Evolutionary conservation across 352 stramenopile genomes (phyloP).

Genomic region (Discostella stelligera): DNA sequence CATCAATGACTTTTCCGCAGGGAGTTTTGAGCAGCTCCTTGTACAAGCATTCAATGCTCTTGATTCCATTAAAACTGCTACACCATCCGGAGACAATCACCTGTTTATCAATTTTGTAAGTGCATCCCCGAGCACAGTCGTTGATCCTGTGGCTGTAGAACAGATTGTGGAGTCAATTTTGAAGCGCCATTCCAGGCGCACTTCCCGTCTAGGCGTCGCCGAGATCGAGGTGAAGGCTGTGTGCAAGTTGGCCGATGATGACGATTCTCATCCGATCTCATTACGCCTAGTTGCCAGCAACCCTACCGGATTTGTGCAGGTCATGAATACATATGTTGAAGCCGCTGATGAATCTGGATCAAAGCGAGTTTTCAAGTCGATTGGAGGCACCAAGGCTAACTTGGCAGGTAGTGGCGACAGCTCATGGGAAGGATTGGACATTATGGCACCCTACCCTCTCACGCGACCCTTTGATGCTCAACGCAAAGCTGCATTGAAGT

Average conservation of each 20-base stretch:
- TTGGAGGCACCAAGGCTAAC: conserved; percentile 90
- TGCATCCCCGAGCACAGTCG: conserved; percentile 83
- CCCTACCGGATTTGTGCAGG: conserved; percentile 98
- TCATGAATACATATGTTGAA: conserved; percentile 98
- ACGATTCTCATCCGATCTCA: conserved; percentile 91
- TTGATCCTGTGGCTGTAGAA: conserved; percentile 95
- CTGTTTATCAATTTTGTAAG: conserved; percentile 98
- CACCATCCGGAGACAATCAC: conserved; percentile 91
- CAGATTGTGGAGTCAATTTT: conserved; percentile 89
- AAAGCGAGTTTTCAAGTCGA: conserved; percentile 79
- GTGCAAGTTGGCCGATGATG: conserved; percentile 86
- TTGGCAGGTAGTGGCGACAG: conserved; percentile 85
- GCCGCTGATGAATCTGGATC: conserved; percentile 79
- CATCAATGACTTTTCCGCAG: conserved; percentile 75
- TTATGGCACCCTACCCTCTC: conserved; percentile 96
- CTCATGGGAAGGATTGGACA: conserved; percentile 92
- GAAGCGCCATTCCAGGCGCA: conserved; percentile 86
- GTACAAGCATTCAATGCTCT: conserved; percentile 97
- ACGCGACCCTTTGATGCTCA: conserved; percentile 92
- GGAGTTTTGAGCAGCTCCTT: conserved; percentile 95
- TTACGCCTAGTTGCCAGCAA: conserved; percentile 95
- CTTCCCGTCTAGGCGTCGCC: conserved; percentile 90
- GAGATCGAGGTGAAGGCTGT: conserved; percentile 97
- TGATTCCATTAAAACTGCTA: conserved; percentile 85
- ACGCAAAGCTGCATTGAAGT: conserved; percentile 87